Evolutionary conservation across 169 alveolate species (phyloP), one percentile per base, ranked within the genome.

Genomic region (Besnoitia besnoiti): DNA sequence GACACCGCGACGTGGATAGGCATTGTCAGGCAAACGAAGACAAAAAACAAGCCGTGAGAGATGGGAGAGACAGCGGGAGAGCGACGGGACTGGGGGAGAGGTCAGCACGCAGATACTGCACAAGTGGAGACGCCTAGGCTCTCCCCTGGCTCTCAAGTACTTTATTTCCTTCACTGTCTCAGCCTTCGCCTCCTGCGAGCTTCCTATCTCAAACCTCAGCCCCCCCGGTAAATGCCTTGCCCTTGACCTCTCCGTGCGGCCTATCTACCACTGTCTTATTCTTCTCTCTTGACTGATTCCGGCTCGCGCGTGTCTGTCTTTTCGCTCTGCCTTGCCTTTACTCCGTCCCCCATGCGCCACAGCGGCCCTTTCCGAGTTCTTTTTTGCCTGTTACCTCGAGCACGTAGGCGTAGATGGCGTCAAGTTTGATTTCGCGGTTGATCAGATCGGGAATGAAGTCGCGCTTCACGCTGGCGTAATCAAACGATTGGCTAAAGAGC

Each of bases 391-490:
- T 37, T 77, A 77, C 87, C 87, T 77, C 87, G 27, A 77, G 59
- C 7, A 42, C 59, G 55, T 77, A 35, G n/a, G 59, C 59, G 55
- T 77, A 77, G 37, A 77, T 35, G 16, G 87, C 87, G 49, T 77
- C 87, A 55, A 77, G 87, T 8, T 42, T 42, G 87, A 77, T 37
- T 39, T 77, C 87, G 14, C 59, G 4, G 44, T 39, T 77, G 55
- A 77, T 37, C 59, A 77, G 61, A 40, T 77, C 87, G 47, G 87
- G 87, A 77, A 77, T 77, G 87, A 77, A 77, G 55, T 77, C 87
- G 61, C 59, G 37, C 19, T 77, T 77, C n/a, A 77, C 40, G 59
- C 87, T 77, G 37, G 14, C 40, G 59, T 77, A 77, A 55, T 77
- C 87, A 37, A 77, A 77, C n/a, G 61, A 77, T 39, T 14, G 19